Conservation (phyloP, 2,329 filamentous ascomycete species). For the Ophiocordyceps camponoti-rufipedis region DNA sequence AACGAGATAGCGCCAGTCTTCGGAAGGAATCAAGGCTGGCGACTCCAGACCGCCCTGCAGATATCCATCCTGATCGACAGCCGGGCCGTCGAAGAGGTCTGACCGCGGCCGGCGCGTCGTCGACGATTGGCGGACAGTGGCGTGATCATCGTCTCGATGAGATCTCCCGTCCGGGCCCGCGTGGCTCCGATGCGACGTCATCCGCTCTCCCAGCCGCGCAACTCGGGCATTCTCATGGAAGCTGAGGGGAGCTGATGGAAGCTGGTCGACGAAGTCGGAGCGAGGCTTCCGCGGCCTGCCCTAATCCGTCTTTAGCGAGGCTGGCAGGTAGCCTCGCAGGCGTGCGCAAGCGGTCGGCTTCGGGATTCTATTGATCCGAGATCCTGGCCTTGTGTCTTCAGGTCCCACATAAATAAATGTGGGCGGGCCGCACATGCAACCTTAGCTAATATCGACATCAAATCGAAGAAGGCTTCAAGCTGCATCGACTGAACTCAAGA, state of each 20-base stretch:
- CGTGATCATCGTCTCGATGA: conserved; percentile 3
- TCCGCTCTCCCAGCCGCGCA: conserved; percentile 1
- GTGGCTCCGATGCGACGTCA: conserved; percentile 4
- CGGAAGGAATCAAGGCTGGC: conserved; percentile 6
- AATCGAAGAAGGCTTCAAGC: too few species aligned
- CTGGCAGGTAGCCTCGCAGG: not conserved
- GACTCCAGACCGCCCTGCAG: conserved; percentile 4
- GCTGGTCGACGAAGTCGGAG: not conserved
- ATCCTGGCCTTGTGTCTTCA: too few species aligned
- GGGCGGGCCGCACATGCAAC: not conserved
- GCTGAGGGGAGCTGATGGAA: not conserved
- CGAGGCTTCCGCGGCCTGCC: not conserved
- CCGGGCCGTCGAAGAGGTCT: not conserved
- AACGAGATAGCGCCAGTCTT: conserved; percentile 27
- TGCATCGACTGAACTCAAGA: too few species aligned
- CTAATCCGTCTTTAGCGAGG: not conserved
- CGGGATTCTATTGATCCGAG: not conserved
- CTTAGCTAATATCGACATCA: too few species aligned
- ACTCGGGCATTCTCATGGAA: conserved; percentile 1
- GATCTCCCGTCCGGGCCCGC: conserved; percentile 1
- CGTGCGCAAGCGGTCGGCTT: not conserved
- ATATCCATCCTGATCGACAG: not conserved
- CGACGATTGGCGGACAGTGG: not conserved
- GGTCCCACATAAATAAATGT: not conserved
- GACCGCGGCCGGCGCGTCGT: not conserved